Evolutionary conservation across 139 green algal species (phyloP).

Genomic region (Chlamydomonas schloesseri): DNA sequence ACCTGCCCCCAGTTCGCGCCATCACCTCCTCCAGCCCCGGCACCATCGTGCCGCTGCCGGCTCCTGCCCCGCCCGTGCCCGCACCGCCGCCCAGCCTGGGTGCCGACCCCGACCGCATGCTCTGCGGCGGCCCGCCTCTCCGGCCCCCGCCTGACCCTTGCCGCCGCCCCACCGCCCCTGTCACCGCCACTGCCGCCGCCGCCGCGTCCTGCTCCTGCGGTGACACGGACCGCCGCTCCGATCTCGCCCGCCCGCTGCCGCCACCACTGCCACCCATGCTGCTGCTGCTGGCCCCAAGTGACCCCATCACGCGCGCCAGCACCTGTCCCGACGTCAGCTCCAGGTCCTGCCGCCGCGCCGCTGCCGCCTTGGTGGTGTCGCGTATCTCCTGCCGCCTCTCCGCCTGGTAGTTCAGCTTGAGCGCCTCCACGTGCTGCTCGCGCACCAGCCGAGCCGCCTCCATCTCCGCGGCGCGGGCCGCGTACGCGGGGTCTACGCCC

Average conservation of each 20-base stretch:
- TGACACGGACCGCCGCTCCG: too few relatives aligned
- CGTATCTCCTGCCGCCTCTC: constrained; percentile 31
- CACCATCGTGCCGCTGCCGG: not conserved
- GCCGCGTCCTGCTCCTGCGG: too few relatives aligned
- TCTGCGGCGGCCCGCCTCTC: too few relatives aligned
- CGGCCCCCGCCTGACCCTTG: too few relatives aligned
- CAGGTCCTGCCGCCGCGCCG: constrained; percentile 22
- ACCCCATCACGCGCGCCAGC: constrained; percentile 5
- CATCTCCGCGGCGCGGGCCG: constrained; percentile 34
- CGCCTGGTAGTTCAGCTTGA: constrained; percentile 29
- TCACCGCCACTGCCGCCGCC: too few relatives aligned
- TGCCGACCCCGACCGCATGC: not conserved
- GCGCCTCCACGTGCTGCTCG: constrained; percentile 39
- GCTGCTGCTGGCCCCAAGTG: not conserved
- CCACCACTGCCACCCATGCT: too few relatives aligned
- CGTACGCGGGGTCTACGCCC: constrained; percentile 11
- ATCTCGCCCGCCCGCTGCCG: too few relatives aligned
- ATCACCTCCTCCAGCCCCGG: constrained; percentile 12
- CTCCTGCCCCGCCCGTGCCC: not conserved
- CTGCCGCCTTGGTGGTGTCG: not conserved
- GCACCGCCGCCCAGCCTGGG: not conserved
- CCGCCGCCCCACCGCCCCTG: too few relatives aligned
- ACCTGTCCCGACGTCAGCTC: constrained; percentile 35
- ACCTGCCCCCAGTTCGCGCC: not conserved
- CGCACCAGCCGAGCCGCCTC: constrained; percentile 23